Conservation (phyloP, 257 asterid species). For the Fraxinus anomala region DNA sequence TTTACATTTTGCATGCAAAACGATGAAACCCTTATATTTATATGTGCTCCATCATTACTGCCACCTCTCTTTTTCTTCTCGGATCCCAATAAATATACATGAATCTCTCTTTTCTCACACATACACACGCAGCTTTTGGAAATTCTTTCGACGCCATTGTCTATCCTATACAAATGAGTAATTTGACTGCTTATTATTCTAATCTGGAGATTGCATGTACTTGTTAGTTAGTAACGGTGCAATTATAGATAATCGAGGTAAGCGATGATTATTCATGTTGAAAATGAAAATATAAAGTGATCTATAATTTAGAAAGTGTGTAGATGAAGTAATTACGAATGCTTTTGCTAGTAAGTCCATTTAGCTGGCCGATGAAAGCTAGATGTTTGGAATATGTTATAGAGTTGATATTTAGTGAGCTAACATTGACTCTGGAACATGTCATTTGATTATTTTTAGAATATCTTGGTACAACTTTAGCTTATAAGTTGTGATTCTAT, state of each 20-base stretch:
- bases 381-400: no score
- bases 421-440: no score
- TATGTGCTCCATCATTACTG: conserved; percentile 31
- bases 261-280: not conserved
- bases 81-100: conserved; percentile 41
- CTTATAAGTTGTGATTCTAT: no score
- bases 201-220: not conserved
- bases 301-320: no score
- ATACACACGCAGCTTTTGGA: conserved; percentile 19
- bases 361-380: no score
- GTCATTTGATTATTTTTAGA: no score
- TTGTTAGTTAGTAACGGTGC: not conserved
- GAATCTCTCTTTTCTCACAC: conserved; percentile 18
- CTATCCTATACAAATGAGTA: not conserved
- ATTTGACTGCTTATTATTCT: conserved; percentile 1
- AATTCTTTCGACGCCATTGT: conserved; percentile 17
- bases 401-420: no score
- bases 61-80: conserved; percentile 32
- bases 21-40: conserved; percentile 1
- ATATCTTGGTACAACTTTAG: no score
- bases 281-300: not conserved
- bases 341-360: no score
- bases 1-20: conserved; percentile 32
- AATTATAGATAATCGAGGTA: not conserved
- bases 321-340: no score